Percentiles rank a stretch among this genome's conserved stretches.
Conservation (phyloP, 495 filamentous ascomycete genomes). For the Aspergillus campestris region DNA sequence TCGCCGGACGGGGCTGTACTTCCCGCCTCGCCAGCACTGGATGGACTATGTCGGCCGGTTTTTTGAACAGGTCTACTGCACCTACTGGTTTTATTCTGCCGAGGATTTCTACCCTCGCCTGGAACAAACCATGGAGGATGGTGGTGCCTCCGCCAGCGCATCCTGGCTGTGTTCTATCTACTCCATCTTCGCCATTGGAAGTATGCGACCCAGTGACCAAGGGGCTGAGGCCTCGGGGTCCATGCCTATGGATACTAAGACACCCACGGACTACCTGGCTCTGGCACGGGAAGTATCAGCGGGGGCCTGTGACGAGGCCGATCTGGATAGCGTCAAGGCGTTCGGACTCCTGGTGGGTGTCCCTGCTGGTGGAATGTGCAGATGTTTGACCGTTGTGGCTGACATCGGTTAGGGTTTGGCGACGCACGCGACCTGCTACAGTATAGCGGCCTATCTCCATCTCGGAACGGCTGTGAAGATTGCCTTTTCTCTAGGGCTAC, state of each 20-base stretch:
- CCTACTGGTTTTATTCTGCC: not conserved
- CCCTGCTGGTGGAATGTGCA: not conserved
- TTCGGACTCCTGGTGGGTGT: not conserved
- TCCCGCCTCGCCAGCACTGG: not conserved
- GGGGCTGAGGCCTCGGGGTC: too few species aligned
- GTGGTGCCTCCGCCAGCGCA: not conserved
- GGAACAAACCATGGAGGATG: not conserved
- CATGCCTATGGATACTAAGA: too few species aligned
- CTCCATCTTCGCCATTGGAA: too few species aligned
- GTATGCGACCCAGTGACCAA: too few species aligned
- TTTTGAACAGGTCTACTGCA: not conserved
- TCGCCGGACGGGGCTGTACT: not conserved
- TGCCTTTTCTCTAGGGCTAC: not conserved
- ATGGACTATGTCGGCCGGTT: conserved; percentile 1
- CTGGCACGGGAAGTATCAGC: not conserved
- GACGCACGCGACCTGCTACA: not conserved
- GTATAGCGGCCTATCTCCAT: not conserved
- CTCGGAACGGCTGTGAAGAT: not conserved
- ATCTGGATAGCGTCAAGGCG: not conserved
- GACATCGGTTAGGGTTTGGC: not conserved
- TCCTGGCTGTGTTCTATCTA: too few species aligned
- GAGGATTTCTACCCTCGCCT: not conserved
- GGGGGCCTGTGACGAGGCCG: not conserved
- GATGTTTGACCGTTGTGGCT: too few species aligned
- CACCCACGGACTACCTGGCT: not conserved